Conservation (phyloP, 495 filamentous ascomycete genomes). For the Hypoxylon lienhwacheense region DNA sequence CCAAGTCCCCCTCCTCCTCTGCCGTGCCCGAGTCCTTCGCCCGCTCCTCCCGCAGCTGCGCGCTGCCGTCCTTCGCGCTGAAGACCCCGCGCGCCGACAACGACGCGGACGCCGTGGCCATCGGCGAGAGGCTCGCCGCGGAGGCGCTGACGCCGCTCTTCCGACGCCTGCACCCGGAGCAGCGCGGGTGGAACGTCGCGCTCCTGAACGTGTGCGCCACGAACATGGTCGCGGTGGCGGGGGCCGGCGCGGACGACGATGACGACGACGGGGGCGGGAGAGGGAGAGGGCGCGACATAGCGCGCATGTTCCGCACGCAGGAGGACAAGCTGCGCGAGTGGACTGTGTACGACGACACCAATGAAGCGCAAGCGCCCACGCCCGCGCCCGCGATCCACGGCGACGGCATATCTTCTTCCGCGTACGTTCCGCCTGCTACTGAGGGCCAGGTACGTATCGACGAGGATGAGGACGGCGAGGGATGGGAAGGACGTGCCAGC, state of each 20-base stretch:
- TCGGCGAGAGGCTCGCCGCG: conserved; percentile 68
- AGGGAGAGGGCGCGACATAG: conserved; percentile 61
- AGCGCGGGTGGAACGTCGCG: conserved; percentile 73
- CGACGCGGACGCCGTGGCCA: conserved; percentile 53
- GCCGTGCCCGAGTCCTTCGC: conserved; percentile 44
- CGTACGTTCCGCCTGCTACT: not conserved
- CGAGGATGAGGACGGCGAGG: conserved; percentile 13
- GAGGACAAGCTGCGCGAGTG: conserved; percentile 66
- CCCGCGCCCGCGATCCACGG: not conserved
- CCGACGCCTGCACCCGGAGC: conserved; percentile 68
- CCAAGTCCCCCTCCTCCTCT: conserved; percentile 48
- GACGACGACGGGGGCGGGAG: conserved; percentile 10
- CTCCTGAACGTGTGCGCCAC: conserved; percentile 85
- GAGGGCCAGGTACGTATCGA: conserved; percentile 5
- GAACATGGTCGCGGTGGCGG: conserved; percentile 70
- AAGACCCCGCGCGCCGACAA: no score
- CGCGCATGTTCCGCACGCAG: conserved; percentile 69
- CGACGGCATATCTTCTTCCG: not conserved
- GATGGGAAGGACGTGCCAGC: not conserved
- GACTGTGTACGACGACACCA: conserved; percentile 52
- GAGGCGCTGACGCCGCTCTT: conserved; percentile 72
- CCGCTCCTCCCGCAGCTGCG: conserved; percentile 68
- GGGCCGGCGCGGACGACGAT: conserved; percentile 46
- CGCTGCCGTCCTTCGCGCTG: conserved; percentile 71
- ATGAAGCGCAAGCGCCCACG: conserved; percentile 1